phyloP scores from a whole-genome alignment of 78 protist species.

The Mastigamoeba balamuthi region DNA sequence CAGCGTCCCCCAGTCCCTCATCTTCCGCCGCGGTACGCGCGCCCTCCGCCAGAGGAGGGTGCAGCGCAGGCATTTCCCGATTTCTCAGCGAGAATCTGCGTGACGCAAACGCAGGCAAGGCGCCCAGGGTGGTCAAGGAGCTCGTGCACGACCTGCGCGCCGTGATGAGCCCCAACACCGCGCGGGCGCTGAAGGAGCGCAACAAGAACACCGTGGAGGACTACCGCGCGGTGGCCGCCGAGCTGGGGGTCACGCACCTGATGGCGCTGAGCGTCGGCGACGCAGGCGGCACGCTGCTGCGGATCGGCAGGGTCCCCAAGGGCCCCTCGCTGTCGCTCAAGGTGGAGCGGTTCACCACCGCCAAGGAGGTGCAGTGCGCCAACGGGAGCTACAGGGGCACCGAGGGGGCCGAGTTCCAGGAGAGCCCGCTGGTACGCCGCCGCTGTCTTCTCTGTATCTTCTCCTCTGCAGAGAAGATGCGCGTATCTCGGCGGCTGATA shows the following conservation, averaged over 20 bases:
- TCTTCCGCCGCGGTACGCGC: too few species aligned
- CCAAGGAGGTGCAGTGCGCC: not conserved
- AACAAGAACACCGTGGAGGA: not conserved
- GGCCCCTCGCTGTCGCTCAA: constrained; percentile 5
- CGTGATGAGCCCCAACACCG: constrained; percentile 10
- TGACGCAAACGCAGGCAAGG: not conserved
- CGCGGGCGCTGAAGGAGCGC: not conserved
- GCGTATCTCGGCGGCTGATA: too few species aligned
- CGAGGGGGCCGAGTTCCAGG: not conserved
- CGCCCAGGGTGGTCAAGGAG: not conserved
- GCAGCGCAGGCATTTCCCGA: too few species aligned
- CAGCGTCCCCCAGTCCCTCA: too few species aligned
- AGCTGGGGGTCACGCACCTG: constrained; percentile 6
- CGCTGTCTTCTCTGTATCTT: too few species aligned
- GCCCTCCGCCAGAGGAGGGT: too few species aligned
- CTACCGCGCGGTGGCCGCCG: not conserved
- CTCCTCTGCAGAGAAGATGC: too few species aligned
- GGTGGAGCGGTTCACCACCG: not conserved
- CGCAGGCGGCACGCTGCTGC: not conserved
- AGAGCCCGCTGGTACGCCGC: too few species aligned
- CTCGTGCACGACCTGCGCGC: not conserved
- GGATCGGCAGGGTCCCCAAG: not conserved
- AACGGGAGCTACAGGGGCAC: not conserved
- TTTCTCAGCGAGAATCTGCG: too few species aligned
- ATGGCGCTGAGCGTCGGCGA: not conserved